Percentiles rank a stretch among this genome's conserved stretches.
phyloP scores from a whole-genome alignment of 805 yeast genomes.

The Sugiyamaella qingdaonensis region DNA sequence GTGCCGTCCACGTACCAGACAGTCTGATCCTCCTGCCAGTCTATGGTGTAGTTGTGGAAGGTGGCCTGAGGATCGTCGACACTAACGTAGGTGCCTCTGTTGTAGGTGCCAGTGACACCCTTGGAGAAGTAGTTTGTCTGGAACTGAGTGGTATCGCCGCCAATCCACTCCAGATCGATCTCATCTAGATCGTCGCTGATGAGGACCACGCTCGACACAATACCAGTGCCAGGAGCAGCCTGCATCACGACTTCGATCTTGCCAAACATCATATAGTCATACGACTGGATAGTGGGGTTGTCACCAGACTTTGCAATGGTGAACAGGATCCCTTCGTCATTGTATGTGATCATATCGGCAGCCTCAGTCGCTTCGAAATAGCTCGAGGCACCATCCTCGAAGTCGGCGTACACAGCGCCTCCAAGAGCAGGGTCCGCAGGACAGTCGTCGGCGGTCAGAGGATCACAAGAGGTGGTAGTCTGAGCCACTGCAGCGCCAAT shows the following conservation, averaged over 20 bases:
- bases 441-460: slow-evolving; percentile 38
- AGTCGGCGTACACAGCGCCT: slow-evolving; percentile 48
- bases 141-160: slow-evolving; percentile 68
- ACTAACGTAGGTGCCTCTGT: slow-evolving; percentile 70
- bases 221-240: slow-evolving; percentile 75
- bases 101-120: slow-evolving; percentile 72
- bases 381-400: slow-evolving; percentile 40
- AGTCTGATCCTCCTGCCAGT: slow-evolving; percentile 67
- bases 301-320: slow-evolving; percentile 61
- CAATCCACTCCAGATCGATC: slow-evolving; percentile 84
- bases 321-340: slow-evolving; percentile 57
- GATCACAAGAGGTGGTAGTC: slow-evolving; percentile 41
- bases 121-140: slow-evolving; percentile 74
- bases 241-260: slow-evolving; percentile 65
- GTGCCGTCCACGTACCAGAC: slow-evolving; percentile 72
- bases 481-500: slow-evolving; percentile 21
- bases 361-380: slow-evolving; percentile 39
- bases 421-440: slow-evolving; percentile 60
- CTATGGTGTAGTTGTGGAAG: slow-evolving; percentile 76
- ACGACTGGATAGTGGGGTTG: slow-evolving; percentile 72
- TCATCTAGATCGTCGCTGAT: slow-evolving; percentile 87
- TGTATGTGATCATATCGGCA: slow-evolving; percentile 38
- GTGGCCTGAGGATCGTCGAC: slow-evolving; percentile 53
- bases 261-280: slow-evolving; percentile 87
- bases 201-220: slow-evolving; percentile 74